A percentile compares a stretch with the other conserved stretches of the same genome.
These are phyloP conservation scores for Aspergillus funiculosus DNA, from an alignment of 495 filamentous ascomycete genomes.

Conservation along the genomic window DNA sequence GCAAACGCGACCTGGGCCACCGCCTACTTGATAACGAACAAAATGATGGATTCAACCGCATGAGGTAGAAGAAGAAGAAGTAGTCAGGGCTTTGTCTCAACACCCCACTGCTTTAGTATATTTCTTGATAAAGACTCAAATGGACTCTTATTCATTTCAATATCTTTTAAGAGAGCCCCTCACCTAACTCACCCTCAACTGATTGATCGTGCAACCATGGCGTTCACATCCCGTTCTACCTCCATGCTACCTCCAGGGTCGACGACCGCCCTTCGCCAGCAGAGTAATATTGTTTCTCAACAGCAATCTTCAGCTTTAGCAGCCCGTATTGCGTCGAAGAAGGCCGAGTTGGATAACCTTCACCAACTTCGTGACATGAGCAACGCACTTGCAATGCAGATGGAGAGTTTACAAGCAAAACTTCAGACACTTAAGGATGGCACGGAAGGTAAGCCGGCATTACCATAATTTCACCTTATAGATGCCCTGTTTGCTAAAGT, in stretches of 20 bases:
- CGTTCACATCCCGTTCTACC: conserved; percentile 50
- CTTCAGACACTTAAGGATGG: conserved; percentile 82
- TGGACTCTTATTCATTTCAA: too few relatives aligned
- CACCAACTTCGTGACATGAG: conserved; percentile 84
- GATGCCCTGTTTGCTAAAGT: conserved; percentile 1
- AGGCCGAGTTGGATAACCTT: conserved; percentile 83
- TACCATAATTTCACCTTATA: conserved; percentile 1
- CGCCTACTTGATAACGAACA: too few relatives aligned
- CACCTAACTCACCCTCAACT: background rate
- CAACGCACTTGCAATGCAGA: conserved; percentile 77
- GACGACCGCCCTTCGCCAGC: conserved; percentile 32
- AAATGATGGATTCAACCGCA: too few relatives aligned
- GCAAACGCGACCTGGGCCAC: too few relatives aligned
- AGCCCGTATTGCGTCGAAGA: conserved; percentile 87
- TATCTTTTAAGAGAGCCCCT: too few relatives aligned
- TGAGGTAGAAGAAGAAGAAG: too few relatives aligned
- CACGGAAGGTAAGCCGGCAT: conserved; percentile 65
- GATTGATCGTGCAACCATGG: conserved; percentile 37
- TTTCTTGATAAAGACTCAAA: too few relatives aligned
- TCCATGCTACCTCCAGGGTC: conserved; percentile 32
- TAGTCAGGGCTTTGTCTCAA: too few relatives aligned
- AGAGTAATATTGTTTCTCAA: conserved; percentile 35
- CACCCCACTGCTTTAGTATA: too few relatives aligned
- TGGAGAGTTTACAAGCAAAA: conserved; percentile 87
- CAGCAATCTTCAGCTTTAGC: conserved; percentile 78